Evolutionary conservation across 2,329 filamentous ascomycete species (phyloP), one percentile per base, ranked within the genome.

Genomic region (Fusarium denticulatum): DNA sequence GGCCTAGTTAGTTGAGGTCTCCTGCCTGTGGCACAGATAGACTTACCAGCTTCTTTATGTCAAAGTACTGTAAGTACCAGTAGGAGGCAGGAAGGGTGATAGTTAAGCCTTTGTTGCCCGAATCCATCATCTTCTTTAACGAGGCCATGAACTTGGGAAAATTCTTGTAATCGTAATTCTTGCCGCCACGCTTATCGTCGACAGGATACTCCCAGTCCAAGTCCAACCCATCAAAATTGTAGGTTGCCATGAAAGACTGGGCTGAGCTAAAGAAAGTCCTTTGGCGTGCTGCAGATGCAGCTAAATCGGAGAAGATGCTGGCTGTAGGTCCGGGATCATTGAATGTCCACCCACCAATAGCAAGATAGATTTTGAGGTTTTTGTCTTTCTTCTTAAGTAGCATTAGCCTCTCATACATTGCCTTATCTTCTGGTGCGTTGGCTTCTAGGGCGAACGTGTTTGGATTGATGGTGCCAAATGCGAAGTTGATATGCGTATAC

Each of bases 191-290:
- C n/a, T n/a, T n/a, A n/a, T n/a, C n/a, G n/a, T n/a, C n/a, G n/a
- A n/a, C n/a, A n/a, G n/a, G n/a, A n/a, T 83, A 86, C 63, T 87
- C 84, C 85, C 85, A 86, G 69, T 86, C 84, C 1, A 87, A 60
- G 64, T 88, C 85, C 2, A 84, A 78, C 2, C 85, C 85, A 24
- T 73, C 55, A 16, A 79, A 78, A 1, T 58, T 72, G 24, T 79
- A 71, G 5, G 53, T 59, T 6, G 50, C 28, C 68, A 79, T 68
- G 8, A 75, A 74, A 1, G 26, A 50, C 26, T 5, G 5, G 5
- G 7, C 26, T 7, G 26, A 28, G 5, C 7, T 5, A 67, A 86
- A 84, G 63, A 86, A 86, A 1, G 72, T 64, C 1, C 76, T 75
- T 6, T 82, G 77, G 42, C 75, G 77, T 6, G 50, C 70, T 3